Conservation (phyloP, 2,329 filamentous ascomycete species). For the Aspergillus persii region DNA sequence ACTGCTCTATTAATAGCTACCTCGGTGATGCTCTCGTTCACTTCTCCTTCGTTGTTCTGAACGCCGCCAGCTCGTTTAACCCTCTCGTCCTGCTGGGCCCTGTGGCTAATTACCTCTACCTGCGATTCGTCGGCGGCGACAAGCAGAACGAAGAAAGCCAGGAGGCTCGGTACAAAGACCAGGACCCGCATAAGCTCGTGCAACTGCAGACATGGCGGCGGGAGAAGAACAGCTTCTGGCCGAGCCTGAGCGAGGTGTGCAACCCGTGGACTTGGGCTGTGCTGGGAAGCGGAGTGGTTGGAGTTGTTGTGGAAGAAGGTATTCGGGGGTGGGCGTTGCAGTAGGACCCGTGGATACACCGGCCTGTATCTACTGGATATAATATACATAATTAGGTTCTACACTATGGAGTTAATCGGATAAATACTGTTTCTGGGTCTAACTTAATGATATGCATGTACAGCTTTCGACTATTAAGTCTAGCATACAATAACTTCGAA, state of each 20-base stretch:
- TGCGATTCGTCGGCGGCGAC: conserved; percentile 58
- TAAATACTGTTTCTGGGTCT: neutral
- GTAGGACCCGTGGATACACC: neutral
- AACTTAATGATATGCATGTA: too few relatives aligned
- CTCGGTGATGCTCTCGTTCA: conserved; percentile 61
- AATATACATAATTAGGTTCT: neutral
- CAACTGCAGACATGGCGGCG: conserved; percentile 53
- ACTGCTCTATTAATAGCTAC: conserved; percentile 45
- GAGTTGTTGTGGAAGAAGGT: conserved; percentile 47
- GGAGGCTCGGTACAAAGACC: conserved; percentile 51
- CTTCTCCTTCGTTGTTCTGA: conserved; percentile 58
- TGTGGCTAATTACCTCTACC: conserved; percentile 58
- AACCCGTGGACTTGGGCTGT: conserved; percentile 60
- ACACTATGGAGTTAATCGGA: neutral
- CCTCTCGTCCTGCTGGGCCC: conserved; percentile 57
- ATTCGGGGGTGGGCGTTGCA: conserved; percentile 13
- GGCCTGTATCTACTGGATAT: neutral
- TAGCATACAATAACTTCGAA: too few relatives aligned
- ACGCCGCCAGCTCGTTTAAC: conserved; percentile 54
- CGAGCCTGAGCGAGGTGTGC: conserved; percentile 46
- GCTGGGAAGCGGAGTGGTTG: conserved; percentile 49
- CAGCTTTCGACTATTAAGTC: too few relatives aligned
- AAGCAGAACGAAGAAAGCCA: conserved; percentile 55
- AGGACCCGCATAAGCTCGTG: conserved; percentile 51
- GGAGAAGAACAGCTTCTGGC: conserved; percentile 63